Base-by-base conservation (phyloP, 2,329 filamentous ascomycete genomes). In the Oidium heveae region DNA sequence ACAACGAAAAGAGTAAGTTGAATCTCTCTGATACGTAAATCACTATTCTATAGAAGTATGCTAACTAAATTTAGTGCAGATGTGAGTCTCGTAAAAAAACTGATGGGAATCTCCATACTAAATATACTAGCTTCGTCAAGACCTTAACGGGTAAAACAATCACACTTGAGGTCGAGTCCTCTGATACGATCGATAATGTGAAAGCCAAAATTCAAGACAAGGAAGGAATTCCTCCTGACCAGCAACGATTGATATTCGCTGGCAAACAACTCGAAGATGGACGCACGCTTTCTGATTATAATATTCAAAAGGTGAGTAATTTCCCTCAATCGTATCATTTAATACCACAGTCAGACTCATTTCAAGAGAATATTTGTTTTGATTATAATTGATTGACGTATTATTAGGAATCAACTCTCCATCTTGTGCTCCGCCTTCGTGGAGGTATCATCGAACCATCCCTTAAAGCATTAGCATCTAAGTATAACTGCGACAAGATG, bases 401-500 rank as follows among this genome's bases (percentile, higher is more conserved):
- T 37, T n/a, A 43, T 47, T 64, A 91, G 86, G 89, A 96, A 79
- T 95, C 89, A 56, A 96, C 89, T 63, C 88, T 96, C 66, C 89
- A 96, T 76, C 74, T 96, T 69, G 89, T 96, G 70, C 88, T 96
- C 73, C 88, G 89, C 77, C 88, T 96, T 67, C 88, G 89, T 79
- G 89, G 89, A 79, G 89, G 89, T 79, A 89, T 96, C 77, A 95
- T 94, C 68, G 89, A 96, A 80, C 91, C 91, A 67, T 95, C 88
- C 67, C 82, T 96, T 68, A 96, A 96, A 83, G 89, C 86, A 65
- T 82, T 96, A 62, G 89, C 89, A 69, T 88, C 83, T 77, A 95
- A 95, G 80, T 96, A 93, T 82, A 96, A 98, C 84, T 96, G 89
- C 84, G 91, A 96, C 65, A 95, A 95, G 84, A 89, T 89, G 84